phyloP scores from a whole-genome alignment of 2,329 filamentous ascomycete genomes.

The Aspergillus thermomutatus region DNA sequence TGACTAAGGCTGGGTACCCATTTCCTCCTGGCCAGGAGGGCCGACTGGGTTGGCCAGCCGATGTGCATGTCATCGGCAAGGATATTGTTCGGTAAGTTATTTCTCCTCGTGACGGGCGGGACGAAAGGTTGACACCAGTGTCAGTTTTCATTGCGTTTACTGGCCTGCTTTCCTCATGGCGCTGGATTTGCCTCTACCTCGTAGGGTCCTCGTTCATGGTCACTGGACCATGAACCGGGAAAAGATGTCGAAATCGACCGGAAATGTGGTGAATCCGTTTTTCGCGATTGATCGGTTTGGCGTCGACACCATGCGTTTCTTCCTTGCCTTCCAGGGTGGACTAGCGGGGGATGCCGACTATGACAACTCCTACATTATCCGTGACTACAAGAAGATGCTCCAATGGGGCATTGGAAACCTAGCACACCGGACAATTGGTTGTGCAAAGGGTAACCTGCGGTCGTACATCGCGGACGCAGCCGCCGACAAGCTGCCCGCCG shows the following conservation, averaged over 20 bases:
- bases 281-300: constrained; percentile 87
- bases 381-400: constrained; percentile 75
- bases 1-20: constrained; percentile 83
- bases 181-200: constrained; percentile 72
- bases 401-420: constrained; percentile 79
- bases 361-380: constrained; percentile 71
- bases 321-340: constrained; percentile 76
- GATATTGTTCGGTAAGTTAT: constrained; percentile 71
- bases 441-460: constrained; percentile 66
- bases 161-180: constrained; percentile 97
- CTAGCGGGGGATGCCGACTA: constrained; percentile 79
- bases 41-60: constrained; percentile 76
- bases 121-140: constrained; percentile 15
- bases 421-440: constrained; percentile 64
- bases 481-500: constrained; percentile 25
- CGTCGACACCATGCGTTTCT: constrained; percentile 83
- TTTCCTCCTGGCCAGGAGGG: constrained; percentile 62
- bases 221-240: constrained; percentile 90
- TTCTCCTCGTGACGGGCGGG: neutral
- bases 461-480: constrained; percentile 51
- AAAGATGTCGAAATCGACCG: constrained; percentile 96
- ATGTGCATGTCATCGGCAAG: constrained; percentile 91
- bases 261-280: constrained; percentile 93
- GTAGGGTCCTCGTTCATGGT: constrained; percentile 78
- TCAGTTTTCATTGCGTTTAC: constrained; percentile 86